Base-by-base conservation (phyloP, 768 basidiomycete genomes). In the Suillus discolor region DNA sequence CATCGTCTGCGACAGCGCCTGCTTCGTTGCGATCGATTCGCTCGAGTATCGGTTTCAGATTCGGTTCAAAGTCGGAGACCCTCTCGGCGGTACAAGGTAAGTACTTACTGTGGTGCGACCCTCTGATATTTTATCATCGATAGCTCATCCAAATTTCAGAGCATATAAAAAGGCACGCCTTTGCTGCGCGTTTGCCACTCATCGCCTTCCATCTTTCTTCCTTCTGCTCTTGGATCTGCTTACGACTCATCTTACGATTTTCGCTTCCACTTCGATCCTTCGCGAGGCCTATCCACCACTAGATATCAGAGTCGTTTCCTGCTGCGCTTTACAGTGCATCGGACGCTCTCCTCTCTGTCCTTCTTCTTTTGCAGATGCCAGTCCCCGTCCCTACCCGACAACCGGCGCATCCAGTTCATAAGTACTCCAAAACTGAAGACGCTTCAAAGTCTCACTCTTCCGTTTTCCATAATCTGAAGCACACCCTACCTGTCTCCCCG, bases 171-270 rank as follows among this genome's bases (percentile, higher is more conserved):
- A 93, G 91, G 91, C 91, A 84, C 92, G 92, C 92, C 92, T 94
- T 93, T 84, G 89, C 83, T 93, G 92, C 84, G 92, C 92, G 92
- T 94, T 83, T 82, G 91, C 91, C 92, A 85, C 74, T 71, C 70
- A 69, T 69, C 64, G 67, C 71, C 69, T 72, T 72, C 71, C 66
- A 70, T 64, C 69, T 70, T 66, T 67, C 74, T 59, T 70, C 70
- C 73, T 71, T 75, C 75, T 77, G 75, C 73, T 66, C 66, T 28
- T 54, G 53, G 72, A 63, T 68, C 68, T 70, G 67, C 82, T 92
- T 75, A 92, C 91, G 91, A 93, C 84, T 73, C 79, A 75, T 78
- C 72, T 87, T 83, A 93, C 92, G 91, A 92, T 78, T 73, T 72
- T 77, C 66, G 69, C 72, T 71, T 72, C 75, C 78, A 74, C 71